These are phyloP conservation scores for Rutstroemia sp. DNA, from an alignment of 2,329 filamentous ascomycete species.

Conservation along the genomic window DNA sequence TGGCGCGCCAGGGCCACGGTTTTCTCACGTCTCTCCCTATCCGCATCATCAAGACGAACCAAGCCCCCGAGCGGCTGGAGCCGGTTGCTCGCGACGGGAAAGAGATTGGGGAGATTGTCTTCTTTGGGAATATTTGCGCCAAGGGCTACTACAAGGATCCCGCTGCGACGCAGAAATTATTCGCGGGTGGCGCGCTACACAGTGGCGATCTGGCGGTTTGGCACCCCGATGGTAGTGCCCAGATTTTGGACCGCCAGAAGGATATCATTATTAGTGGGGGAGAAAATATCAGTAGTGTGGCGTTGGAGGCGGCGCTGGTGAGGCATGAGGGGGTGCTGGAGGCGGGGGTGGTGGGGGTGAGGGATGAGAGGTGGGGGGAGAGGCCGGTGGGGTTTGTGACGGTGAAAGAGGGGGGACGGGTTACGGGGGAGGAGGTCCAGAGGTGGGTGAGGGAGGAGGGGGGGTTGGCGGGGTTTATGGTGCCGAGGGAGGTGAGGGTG, in stretches of 20 bases:
- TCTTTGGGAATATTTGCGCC: constrained; percentile 84
- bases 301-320: constrained; percentile 81
- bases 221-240: constrained; percentile 83
- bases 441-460: constrained; percentile 74
- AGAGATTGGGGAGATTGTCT: constrained; percentile 79
- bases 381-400: constrained; percentile 92
- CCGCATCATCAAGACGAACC: constrained; percentile 74
- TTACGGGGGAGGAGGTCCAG: constrained; percentile 67
- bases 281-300: constrained; percentile 93
- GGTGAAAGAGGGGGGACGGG: constrained; percentile 55
- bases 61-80: constrained; percentile 56
- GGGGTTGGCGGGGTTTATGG: constrained; percentile 87
- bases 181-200: constrained; percentile 78
- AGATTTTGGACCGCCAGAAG: constrained; percentile 90
- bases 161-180: constrained; percentile 79
- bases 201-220: constrained; percentile 90
- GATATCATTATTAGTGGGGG: constrained; percentile 98
- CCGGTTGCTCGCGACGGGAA: constrained; percentile 64
- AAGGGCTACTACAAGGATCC: constrained; percentile 89
- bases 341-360: constrained; percentile 80
- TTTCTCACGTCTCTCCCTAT: constrained; percentile 77
- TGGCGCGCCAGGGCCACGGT: constrained; percentile 92
- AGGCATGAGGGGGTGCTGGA: constrained; percentile 87
- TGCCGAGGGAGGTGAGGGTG: constrained; percentile 64
- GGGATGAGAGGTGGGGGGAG: constrained; percentile 90